phyloP scores from a whole-genome alignment of 495 filamentous ascomycete species.

The Lasiosphaeria hispida region DNA sequence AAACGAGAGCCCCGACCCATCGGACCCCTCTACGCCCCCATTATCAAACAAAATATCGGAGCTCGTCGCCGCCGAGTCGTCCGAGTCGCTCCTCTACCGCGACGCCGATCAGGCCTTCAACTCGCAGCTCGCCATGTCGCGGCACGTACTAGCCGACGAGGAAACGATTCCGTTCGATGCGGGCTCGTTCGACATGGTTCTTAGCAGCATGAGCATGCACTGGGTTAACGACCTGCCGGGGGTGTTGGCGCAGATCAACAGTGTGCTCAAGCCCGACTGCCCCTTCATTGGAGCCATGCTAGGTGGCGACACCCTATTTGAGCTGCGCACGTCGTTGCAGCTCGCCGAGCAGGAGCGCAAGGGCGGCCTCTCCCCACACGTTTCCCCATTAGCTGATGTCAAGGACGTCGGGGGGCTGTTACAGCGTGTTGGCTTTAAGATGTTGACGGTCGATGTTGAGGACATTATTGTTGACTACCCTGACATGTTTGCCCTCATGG shows the following conservation, averaged over 20 bases:
- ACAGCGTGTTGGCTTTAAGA: constrained; percentile 83
- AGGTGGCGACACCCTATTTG: constrained; percentile 90
- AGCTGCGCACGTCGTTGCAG: constrained; percentile 91
- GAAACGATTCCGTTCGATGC: constrained; percentile 69
- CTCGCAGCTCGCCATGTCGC: constrained; percentile 66
- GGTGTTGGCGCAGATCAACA: constrained; percentile 75
- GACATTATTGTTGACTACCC: constrained; percentile 96
- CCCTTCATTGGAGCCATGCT: constrained; percentile 96
- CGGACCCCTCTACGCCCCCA: constrained; percentile 54
- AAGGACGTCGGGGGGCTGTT: constrained; percentile 86
- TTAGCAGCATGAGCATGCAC: constrained; percentile 85
- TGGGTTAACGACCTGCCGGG: constrained; percentile 97
- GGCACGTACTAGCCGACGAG: constrained; percentile 70
- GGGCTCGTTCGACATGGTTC: constrained; percentile 81
- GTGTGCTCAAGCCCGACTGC: constrained; percentile 80
- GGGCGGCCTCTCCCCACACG: constrained; percentile 82
- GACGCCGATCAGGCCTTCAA: constrained; percentile 79
- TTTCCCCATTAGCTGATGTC: constrained; percentile 88
- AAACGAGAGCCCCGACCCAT: constrained; percentile 55
- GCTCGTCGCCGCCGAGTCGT: constrained; percentile 79
- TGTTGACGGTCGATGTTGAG: constrained; percentile 96
- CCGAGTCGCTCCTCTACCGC: constrained; percentile 72
- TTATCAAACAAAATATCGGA: constrained; percentile 64
- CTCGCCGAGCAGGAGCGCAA: constrained; percentile 84
- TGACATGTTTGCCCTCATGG: constrained; percentile 87